These are phyloP conservation scores for Dactylonectria macrodidyma DNA, from an alignment of 2,329 filamentous ascomycete genomes.

Conservation along the genomic window DNA sequence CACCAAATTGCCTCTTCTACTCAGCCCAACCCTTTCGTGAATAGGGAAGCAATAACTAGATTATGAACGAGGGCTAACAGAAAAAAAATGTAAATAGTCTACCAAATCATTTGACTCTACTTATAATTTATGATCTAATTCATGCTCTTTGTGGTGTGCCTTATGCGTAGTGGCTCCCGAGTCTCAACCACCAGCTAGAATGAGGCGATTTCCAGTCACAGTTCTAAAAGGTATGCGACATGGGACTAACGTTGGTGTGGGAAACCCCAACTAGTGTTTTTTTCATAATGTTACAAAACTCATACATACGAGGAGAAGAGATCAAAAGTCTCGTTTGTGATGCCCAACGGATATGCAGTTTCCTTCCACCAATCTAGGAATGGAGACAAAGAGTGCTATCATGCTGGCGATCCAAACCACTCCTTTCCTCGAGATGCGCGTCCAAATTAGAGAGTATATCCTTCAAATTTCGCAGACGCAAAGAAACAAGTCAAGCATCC, in stretches of 20 bases:
- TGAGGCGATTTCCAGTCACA: too few relatives aligned
- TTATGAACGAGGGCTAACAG: too few relatives aligned
- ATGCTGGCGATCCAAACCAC: conserved; percentile 11
- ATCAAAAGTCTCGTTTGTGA: conserved; percentile 10
- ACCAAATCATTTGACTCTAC: too few relatives aligned
- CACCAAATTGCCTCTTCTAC: too few relatives aligned
- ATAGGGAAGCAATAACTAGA: too few relatives aligned
- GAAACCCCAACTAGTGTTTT: conserved; percentile 4
- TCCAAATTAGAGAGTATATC: conserved; percentile 1
- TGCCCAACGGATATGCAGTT: conserved; percentile 10
- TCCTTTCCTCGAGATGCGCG: conserved; percentile 4
- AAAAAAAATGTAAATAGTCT: too few relatives aligned
- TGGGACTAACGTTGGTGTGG: conserved; percentile 1
- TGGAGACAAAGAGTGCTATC: conserved; percentile 3
- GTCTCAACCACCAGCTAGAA: too few relatives aligned
- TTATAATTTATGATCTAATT: too few relatives aligned
- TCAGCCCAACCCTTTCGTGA: too few relatives aligned
- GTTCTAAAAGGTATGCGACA: background rate
- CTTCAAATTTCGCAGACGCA: background rate
- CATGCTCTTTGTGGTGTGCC: too few relatives aligned
- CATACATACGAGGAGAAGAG: conserved; percentile 11
- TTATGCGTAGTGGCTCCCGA: too few relatives aligned
- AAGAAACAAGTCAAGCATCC: conserved; percentile 1
- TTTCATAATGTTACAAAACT: background rate
- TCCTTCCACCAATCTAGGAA: conserved; percentile 10